These are phyloP conservation scores for Plectosphaerella plurivora DNA, from an alignment of 2,329 filamentous ascomycete genomes.

Conservation along the genomic window DNA sequence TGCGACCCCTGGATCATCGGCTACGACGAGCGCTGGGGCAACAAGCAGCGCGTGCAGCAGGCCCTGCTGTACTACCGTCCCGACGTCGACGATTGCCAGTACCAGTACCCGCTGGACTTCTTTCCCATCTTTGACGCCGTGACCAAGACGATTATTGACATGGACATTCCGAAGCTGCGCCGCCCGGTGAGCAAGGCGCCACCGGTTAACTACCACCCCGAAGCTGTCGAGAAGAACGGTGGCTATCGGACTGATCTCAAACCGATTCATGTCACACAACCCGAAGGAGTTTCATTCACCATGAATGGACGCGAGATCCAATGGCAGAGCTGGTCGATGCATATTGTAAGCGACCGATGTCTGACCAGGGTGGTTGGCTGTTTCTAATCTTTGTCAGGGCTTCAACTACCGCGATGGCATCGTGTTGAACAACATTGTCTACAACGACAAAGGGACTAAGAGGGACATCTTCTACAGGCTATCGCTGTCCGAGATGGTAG, in stretches of 20 bases:
- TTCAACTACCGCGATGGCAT: conserved; percentile 95
- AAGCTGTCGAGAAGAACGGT: conserved; percentile 65
- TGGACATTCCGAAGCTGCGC: conserved; percentile 76
- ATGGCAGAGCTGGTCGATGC: conserved; percentile 93
- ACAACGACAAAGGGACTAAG: conserved; percentile 74
- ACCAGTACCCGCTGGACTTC: conserved; percentile 88
- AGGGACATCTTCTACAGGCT: conserved; percentile 84
- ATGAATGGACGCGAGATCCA: conserved; percentile 69
- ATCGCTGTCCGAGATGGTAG: conserved; percentile 90
- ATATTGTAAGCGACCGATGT: no score
- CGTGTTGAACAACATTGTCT: conserved; percentile 84
- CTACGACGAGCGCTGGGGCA: conserved; percentile 87
- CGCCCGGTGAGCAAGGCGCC: conserved; percentile 67
- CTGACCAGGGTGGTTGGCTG: no score
- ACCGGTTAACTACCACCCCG: conserved; percentile 76
- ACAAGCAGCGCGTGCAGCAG: conserved; percentile 74
- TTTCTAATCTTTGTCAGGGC: no score
- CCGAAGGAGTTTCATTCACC: conserved; percentile 82
- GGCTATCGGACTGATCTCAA: conserved; percentile 78
- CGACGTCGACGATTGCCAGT: conserved; percentile 80
- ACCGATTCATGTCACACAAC: conserved; percentile 82
- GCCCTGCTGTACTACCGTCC: conserved; percentile 95
- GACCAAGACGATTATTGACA: conserved; percentile 72
- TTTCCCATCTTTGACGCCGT: conserved; percentile 86
- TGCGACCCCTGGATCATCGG: conserved; percentile 97